These are phyloP conservation scores for Phytophthora pluvialis DNA, from an alignment of 352 stramenopile species.

Conservation along the genomic window DNA sequence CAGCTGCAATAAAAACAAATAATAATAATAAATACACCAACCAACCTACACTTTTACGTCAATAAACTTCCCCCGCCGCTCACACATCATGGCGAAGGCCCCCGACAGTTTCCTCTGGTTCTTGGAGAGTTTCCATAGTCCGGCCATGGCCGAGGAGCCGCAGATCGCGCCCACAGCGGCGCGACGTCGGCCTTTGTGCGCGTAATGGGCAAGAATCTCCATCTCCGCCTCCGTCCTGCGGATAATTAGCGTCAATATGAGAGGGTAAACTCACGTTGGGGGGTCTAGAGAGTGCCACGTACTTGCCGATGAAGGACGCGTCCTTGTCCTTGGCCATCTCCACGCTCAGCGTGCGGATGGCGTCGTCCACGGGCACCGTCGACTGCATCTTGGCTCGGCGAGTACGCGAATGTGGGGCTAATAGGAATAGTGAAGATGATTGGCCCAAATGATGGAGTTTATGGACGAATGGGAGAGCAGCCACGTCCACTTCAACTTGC, in stretches of 20 bases:
- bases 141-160: conserved; percentile 38
- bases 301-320: conserved; percentile 62
- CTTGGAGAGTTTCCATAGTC: conserved; percentile 52
- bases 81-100: conserved; percentile 50
- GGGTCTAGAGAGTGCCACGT: conserved; percentile 20
- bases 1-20: conserved; percentile 39
- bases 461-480: not conserved
- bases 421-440: conserved; percentile 8
- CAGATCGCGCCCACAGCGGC: conserved; percentile 47
- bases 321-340: conserved; percentile 63
- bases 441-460: conserved; percentile 15
- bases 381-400: conserved; percentile 21
- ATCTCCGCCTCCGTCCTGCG: conserved; percentile 70
- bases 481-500: conserved; percentile 1
- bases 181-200: conserved; percentile 53
- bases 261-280: not conserved
- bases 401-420: conserved; percentile 8
- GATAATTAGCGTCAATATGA: conserved; percentile 5
- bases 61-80: conserved; percentile 13
- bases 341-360: conserved; percentile 66
- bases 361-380: conserved; percentile 54
- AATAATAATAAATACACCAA: not conserved
- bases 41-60: not conserved
- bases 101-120: conserved; percentile 47
- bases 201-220: conserved; percentile 61